Evolutionary conservation across 2,329 filamentous ascomycete species (phyloP).

Genomic region (Epichloe sylvatica): DNA sequence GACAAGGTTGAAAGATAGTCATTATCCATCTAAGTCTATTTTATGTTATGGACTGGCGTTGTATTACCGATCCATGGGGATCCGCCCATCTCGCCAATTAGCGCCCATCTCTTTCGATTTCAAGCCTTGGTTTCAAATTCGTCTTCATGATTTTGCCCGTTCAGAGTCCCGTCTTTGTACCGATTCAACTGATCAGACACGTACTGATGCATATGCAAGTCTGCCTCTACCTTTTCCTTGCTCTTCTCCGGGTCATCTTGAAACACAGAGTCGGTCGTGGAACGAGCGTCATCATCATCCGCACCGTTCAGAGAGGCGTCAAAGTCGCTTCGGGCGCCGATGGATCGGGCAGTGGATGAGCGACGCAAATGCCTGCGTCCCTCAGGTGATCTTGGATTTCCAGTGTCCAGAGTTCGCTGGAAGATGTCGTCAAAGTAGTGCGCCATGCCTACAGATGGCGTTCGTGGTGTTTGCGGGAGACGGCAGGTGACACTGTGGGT

Average conservation of each 20-base stretch:
- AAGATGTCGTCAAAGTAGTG: constrained; percentile 96
- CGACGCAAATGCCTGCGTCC: constrained; percentile 48
- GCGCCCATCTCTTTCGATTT: neutral
- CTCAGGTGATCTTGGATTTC: constrained; percentile 22
- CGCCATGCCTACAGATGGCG: constrained; percentile 65
- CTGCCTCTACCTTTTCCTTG: constrained; percentile 38
- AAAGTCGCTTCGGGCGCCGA: constrained; percentile 73
- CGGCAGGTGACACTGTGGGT: constrained; percentile 62
- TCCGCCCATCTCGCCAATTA: neutral
- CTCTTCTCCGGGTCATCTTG: constrained; percentile 29
- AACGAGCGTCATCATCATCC: constrained; percentile 27
- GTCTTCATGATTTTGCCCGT: constrained; percentile 22
- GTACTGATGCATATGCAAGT: constrained; percentile 65
- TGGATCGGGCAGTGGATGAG: constrained; percentile 70
- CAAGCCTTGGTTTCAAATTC: constrained; percentile 32
- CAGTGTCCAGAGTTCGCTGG: constrained; percentile 25
- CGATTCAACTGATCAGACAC: constrained; percentile 67
- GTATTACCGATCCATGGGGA: neutral
- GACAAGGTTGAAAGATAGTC: neutral
- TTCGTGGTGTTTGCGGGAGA: constrained; percentile 83
- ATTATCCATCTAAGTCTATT: neutral
- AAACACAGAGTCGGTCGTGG: constrained; percentile 18
- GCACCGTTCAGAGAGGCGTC: constrained; percentile 34
- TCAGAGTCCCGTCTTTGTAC: constrained; percentile 32
- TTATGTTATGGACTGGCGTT: neutral